Evolutionary conservation across 129 eudicot genomes (phyloP).

Genomic region (Tagetes erecta): DNA sequence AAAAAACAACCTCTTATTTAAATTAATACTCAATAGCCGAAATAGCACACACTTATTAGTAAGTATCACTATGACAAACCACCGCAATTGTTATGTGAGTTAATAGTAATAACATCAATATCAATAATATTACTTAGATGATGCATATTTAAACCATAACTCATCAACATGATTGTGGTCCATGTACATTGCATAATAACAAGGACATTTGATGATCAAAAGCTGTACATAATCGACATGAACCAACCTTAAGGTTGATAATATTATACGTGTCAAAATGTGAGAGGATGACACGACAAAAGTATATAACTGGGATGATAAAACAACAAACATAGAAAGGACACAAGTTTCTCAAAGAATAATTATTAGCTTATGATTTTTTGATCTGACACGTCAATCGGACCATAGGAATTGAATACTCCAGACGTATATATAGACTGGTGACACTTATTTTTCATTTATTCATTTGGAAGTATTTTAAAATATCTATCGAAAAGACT

Average conservation of each 20-base stretch:
- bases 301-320: conserved; percentile 28
- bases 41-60: too few relatives aligned
- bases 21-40: too few relatives aligned
- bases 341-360: conserved; percentile 13
- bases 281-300: conserved; percentile 20
- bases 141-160: too few relatives aligned
- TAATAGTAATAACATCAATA: too few relatives aligned
- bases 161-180: too few relatives aligned
- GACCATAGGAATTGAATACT: conserved; percentile 16
- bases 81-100: too few relatives aligned
- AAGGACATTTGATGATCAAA: not conserved
- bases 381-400: conserved; percentile 19
- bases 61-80: too few relatives aligned
- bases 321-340: not conserved
- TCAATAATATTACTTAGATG: too few relatives aligned
- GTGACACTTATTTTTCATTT: conserved; percentile 11
- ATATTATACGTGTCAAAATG: not conserved
- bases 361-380: conserved; percentile 23
- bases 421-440: conserved; percentile 5
- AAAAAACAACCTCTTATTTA: too few relatives aligned
- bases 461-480: not conserved
- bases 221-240: not conserved
- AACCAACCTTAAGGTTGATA: not conserved
- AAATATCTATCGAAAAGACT: not conserved
- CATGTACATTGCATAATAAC: too few relatives aligned